Evolutionary conservation across 169 alveolate genomes (phyloP).

Genomic region (Plasmodium fragile): DNA sequence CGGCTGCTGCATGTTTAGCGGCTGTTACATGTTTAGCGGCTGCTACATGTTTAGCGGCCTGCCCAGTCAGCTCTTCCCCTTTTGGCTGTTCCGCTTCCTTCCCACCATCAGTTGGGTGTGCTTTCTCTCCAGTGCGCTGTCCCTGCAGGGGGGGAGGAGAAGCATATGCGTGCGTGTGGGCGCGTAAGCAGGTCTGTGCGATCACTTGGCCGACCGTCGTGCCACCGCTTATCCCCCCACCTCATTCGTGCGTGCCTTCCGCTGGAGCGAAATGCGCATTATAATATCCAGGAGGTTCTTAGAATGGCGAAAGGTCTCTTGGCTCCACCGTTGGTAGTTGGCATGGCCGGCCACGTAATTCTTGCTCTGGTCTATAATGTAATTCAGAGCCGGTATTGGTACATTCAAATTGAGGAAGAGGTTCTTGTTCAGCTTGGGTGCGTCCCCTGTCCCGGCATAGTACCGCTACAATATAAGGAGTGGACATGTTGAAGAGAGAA

Average conservation of each 20-base stretch:
- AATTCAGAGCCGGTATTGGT: constrained; percentile 12
- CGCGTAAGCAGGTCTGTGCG: not conserved
- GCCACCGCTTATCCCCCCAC: not conserved
- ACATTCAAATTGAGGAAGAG: constrained; percentile 15
- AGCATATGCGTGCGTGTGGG: not conserved
- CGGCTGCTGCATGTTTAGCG: not conserved
- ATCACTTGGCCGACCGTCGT: not conserved
- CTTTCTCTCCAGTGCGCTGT: not conserved
- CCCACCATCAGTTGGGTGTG: not conserved
- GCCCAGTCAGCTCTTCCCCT: not conserved
- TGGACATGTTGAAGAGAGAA: not conserved
- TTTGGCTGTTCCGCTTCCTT: not conserved
- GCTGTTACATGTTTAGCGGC: not conserved
- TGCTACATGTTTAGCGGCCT: not conserved
- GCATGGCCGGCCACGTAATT: not conserved
- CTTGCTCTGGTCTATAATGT: constrained; percentile 21
- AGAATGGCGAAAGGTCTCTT: constrained; percentile 6
- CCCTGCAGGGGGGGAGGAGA: not conserved
- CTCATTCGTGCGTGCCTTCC: not conserved
- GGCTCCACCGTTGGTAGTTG: not conserved
- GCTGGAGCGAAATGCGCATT: constrained; percentile 12
- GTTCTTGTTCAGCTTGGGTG: not conserved
- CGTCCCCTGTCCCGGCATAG: not conserved
- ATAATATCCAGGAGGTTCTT: constrained; percentile 29
- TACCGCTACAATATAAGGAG: not conserved